A percentile compares a stretch with the other conserved stretches of the same genome.
phyloP scores from a whole-genome alignment of 306 rosid species.

The Luffa aegyptiaca region DNA sequence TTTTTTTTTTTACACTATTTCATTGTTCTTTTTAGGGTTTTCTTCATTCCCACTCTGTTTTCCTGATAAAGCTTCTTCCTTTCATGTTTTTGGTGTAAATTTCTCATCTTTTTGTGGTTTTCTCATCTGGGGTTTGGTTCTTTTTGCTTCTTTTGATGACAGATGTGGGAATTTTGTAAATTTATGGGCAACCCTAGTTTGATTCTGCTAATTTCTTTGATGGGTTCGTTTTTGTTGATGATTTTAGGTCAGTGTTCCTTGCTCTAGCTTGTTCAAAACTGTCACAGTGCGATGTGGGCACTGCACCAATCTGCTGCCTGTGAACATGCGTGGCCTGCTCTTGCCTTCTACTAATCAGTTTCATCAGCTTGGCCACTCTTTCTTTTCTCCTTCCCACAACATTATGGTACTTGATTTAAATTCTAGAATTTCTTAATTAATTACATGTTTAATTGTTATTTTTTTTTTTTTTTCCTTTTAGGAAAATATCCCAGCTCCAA shows the following conservation, averaged over 20 bases:
- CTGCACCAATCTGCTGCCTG: constrained; percentile 90
- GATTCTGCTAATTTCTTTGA: neutral
- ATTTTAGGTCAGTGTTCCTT: constrained; percentile 82
- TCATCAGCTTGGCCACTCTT: constrained; percentile 70
- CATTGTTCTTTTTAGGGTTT: too few species aligned
- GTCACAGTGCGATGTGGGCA: constrained; percentile 97
- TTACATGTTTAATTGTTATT: neutral
- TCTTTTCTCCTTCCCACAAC: constrained; percentile 68
- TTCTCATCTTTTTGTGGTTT: neutral
- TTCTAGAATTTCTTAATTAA: too few species aligned
- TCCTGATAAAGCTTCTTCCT: neutral
- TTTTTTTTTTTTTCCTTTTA: neutral
- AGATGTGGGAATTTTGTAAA: neutral
- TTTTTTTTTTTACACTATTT: neutral
- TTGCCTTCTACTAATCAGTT: constrained; percentile 76
- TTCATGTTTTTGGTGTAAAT: neutral
- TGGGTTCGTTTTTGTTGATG: neutral
- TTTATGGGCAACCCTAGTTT: neutral
- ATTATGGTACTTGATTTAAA: constrained; percentile 31
- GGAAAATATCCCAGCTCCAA: constrained; percentile 68
- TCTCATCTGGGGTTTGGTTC: neutral
- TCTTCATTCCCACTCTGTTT: neutral
- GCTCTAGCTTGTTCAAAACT: constrained; percentile 88
- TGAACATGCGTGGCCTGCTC: constrained; percentile 82
- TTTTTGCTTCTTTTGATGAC: neutral